Conservation (phyloP, 1,284 basidiomycete species). For the Cutaneotrichosporon sp. region DNA sequence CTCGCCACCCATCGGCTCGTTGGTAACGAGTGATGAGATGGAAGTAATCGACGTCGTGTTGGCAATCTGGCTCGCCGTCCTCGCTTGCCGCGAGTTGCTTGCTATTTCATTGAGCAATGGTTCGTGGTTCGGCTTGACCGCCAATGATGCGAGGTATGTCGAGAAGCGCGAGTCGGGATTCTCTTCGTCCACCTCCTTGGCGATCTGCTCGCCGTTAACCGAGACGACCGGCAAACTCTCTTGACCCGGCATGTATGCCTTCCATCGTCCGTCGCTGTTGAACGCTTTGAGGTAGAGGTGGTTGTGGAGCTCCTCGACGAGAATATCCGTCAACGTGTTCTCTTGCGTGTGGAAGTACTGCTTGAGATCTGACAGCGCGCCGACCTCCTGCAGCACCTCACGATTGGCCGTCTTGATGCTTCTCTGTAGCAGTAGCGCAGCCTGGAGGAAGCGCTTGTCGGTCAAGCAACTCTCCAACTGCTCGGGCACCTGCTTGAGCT, state of each 20-base stretch:
- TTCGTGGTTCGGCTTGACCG: conserved; percentile 71
- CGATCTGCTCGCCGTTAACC: conserved; percentile 17
- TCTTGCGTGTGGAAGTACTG: conserved; percentile 86
- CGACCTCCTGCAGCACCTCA: conserved; percentile 89
- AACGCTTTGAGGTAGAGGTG: conserved; percentile 97
- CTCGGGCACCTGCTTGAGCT: conserved; percentile 87
- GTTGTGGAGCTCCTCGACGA: conserved; percentile 93
- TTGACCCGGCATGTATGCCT: conserved; percentile 76
- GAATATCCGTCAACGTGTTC: conserved; percentile 83
- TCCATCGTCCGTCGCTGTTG: conserved; percentile 93
- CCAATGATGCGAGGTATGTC: conserved; percentile 69
- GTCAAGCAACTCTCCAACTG: conserved; percentile 89
- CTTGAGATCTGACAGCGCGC: conserved; percentile 84
- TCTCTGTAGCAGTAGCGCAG: conserved; percentile 80
- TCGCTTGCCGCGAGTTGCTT: not conserved
- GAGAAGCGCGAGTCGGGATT: conserved; percentile 44
- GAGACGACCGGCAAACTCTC: conserved; percentile 47
- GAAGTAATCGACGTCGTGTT: conserved; percentile 44
- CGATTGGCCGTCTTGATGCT: conserved; percentile 90
- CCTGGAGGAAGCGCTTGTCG: conserved; percentile 89
- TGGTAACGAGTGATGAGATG: conserved; percentile 55
- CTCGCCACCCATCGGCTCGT: conserved; percentile 10
- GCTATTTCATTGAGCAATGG: conserved; percentile 56
- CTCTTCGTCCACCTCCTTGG: conserved; percentile 8
- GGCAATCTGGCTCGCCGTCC: conserved; percentile 7